These are phyloP conservation scores for Tolypocladium amazonense DNA, from an alignment of 2,329 filamentous ascomycete species.

Conservation along the genomic window DNA sequence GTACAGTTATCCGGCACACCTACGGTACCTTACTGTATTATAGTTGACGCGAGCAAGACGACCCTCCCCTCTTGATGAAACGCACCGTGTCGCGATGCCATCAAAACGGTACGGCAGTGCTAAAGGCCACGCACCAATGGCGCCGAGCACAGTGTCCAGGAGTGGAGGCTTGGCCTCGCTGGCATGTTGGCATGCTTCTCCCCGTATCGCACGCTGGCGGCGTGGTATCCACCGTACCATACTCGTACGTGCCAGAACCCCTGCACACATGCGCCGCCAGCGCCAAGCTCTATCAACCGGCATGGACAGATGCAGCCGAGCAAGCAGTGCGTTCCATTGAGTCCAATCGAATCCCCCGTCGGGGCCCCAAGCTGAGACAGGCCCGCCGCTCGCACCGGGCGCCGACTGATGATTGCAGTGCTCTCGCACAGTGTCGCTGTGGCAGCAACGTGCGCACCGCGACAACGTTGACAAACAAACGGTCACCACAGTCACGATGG, in stretches of 20 bases:
- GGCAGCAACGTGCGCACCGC: neutral
- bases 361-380: slow-evolving; percentile 1
- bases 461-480: neutral
- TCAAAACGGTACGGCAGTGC: neutral
- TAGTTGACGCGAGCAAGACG: neutral
- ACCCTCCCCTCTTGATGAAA: neutral
- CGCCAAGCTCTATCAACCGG: neutral
- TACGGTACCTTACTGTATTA: neutral
- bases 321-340: slow-evolving; percentile 1
- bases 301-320: neutral
- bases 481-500: neutral
- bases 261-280: neutral
- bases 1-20: neutral
- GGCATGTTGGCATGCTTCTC: neutral
- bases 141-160: neutral
- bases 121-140: neutral
- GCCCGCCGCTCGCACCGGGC: neutral
- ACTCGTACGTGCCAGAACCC: neutral
- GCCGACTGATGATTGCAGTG: neutral
- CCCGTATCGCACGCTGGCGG: neutral
- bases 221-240: neutral
- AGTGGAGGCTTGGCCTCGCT: neutral
- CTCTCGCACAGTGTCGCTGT: neutral
- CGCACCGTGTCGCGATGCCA: neutral
- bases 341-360: neutral